phyloP scores from a whole-genome alignment of 2,329 filamentous ascomycete genomes.

The Colletotrichum truncatum region DNA sequence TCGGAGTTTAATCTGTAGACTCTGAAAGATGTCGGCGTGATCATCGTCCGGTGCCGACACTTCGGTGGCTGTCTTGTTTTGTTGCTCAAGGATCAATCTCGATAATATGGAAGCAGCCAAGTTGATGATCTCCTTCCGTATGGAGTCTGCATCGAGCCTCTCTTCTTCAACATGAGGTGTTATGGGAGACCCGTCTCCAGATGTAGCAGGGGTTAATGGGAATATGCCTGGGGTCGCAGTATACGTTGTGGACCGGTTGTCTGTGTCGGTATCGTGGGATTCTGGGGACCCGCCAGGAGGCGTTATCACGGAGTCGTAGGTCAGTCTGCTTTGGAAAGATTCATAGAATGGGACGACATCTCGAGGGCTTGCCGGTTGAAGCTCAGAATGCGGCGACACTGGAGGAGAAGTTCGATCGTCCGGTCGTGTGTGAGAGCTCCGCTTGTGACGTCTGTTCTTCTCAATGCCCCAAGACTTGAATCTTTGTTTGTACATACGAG shows the following conservation, averaged over 20 bases:
- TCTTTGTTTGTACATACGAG: constrained; percentile 27
- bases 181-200: neutral
- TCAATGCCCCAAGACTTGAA: constrained; percentile 23
- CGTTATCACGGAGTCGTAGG: neutral
- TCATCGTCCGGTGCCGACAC: neutral
- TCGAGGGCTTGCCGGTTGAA: neutral
- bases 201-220: neutral
- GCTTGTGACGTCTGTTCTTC: constrained; percentile 19
- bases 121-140: neutral
- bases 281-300: neutral
- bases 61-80: neutral
- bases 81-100: neutral
- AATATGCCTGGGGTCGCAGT: neutral
- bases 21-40: constrained; percentile 9
- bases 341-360: neutral
- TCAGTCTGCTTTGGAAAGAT: neutral
- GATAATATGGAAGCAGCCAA: neutral
- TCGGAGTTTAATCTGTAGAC: constrained; percentile 1
- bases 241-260: neutral
- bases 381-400: no score
- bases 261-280: neutral
- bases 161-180: neutral
- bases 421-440: neutral
- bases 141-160: neutral
- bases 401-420: no score